These are phyloP conservation scores for Primulina eburnea DNA, from an alignment of 257 asterid species.

Conservation along the genomic window DNA sequence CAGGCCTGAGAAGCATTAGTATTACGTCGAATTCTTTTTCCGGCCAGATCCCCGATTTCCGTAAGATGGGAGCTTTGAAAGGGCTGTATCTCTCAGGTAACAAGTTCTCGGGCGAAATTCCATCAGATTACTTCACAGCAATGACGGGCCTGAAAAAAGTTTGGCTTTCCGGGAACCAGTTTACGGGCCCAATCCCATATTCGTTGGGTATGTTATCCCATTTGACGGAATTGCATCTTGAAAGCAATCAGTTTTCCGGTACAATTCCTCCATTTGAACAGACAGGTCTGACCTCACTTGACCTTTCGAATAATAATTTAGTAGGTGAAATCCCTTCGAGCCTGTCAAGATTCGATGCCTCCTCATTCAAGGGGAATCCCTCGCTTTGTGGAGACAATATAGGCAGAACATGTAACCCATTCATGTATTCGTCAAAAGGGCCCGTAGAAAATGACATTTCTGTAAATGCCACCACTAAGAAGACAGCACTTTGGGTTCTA, in stretches of 20 bases:
- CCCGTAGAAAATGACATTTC: neutral
- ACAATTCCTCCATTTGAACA: constrained; percentile 48
- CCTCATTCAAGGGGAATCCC: constrained; percentile 48
- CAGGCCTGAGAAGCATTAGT: constrained; percentile 49
- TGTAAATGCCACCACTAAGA: neutral
- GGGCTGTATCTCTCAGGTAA: constrained; percentile 56
- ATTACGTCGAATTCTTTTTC: constrained; percentile 50
- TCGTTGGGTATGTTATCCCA: constrained; percentile 39
- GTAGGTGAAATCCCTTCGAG: constrained; percentile 58
- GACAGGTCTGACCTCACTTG: constrained; percentile 30
- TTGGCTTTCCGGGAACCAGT: constrained; percentile 59
- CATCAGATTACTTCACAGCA: constrained; percentile 42
- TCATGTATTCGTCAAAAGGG: neutral
- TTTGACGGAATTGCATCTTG: constrained; percentile 58
- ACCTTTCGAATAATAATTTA: constrained; percentile 54
- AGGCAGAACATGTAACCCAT: constrained; percentile 29
- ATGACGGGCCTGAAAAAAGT: constrained; percentile 65
- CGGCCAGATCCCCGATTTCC: constrained; percentile 72
- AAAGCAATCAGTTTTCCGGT: constrained; percentile 63
- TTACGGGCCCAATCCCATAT: constrained; percentile 56
- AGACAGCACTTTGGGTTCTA: constrained; percentile 27
- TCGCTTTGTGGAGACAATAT: constrained; percentile 53
- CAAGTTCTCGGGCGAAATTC: constrained; percentile 66
- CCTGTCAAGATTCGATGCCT: constrained; percentile 34
- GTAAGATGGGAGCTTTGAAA: constrained; percentile 44